Percentiles rank a stretch among this genome's conserved stretches.
phyloP scores from a whole-genome alignment of 108 stramenopile genomes.

The Cyclotella baltica region DNA sequence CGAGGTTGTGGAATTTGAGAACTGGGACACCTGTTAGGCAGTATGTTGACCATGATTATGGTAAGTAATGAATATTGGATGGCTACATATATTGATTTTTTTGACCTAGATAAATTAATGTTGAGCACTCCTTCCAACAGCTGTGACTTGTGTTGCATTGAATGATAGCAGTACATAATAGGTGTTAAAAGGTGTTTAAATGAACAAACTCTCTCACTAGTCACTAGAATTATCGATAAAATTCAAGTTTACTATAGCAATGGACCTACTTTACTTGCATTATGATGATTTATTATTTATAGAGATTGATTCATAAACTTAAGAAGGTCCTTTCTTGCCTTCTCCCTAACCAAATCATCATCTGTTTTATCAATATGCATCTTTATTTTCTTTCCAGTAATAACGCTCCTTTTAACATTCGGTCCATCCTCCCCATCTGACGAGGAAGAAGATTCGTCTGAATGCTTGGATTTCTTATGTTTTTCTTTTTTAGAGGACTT shows the following conservation, averaged over 20 bases:
- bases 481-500: slow-evolving; percentile 22
- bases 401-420: slow-evolving; percentile 67
- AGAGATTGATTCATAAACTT: slow-evolving; percentile 86
- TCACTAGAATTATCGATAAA: too few species aligned
- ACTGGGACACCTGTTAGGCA: slow-evolving; percentile 90
- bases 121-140: too few species aligned
- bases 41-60: slow-evolving; percentile 91
- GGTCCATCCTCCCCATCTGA: slow-evolving; percentile 47
- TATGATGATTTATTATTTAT: slow-evolving; percentile 7
- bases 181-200: too few species aligned
- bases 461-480: slow-evolving; percentile 24
- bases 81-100: not conserved
- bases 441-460: slow-evolving; percentile 23
- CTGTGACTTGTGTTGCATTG: slow-evolving; percentile 97
- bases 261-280: not conserved
- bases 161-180: slow-evolving; percentile 90
- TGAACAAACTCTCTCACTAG: too few species aligned
- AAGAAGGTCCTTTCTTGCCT: slow-evolving; percentile 75
- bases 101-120: not conserved
- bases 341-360: slow-evolving; percentile 82
- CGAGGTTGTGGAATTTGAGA: slow-evolving; percentile 94
- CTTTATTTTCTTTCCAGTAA: slow-evolving; percentile 84
- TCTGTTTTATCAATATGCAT: slow-evolving; percentile 85
- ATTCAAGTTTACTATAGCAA: too few species aligned
- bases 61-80: not conserved